Evolutionary conservation across 2,329 filamentous ascomycete genomes (phyloP).

Genomic region (Coniochaeta sp.): DNA sequence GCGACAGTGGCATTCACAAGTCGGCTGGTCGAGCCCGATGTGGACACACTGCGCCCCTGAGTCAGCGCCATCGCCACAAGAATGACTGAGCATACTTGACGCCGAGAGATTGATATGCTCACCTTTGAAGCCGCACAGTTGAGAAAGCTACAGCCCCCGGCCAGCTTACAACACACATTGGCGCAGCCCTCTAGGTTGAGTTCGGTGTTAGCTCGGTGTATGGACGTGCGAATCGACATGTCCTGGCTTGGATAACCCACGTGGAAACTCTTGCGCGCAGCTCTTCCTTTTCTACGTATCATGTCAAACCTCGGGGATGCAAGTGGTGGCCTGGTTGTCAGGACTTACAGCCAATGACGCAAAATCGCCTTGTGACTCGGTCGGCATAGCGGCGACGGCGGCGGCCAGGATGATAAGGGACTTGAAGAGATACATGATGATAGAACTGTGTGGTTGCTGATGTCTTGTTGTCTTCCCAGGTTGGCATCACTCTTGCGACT

Average conservation of each 20-base stretch:
- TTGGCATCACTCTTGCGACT: no score
- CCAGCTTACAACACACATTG: neutral
- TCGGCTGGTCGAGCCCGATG: neutral
- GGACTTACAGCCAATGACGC: neutral
- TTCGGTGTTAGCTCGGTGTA: no score
- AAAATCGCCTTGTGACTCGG: neutral
- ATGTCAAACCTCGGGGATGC: no score
- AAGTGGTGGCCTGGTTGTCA: neutral
- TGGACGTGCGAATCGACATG: no score
- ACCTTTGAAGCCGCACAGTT: neutral
- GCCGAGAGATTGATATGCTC: neutral
- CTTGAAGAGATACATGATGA: neutral
- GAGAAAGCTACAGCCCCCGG: neutral
- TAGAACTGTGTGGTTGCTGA: neutral
- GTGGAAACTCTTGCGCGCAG: neutral
- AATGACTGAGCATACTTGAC: neutral
- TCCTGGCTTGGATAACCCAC: no score
- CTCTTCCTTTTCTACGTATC: neutral
- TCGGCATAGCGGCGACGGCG: neutral
- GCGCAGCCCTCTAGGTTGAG: neutral
- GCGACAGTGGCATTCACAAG: neutral
- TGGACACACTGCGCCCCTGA: neutral
- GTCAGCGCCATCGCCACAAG: neutral
- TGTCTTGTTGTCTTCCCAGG: no score
- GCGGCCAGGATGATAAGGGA: neutral